Evolutionary conservation across 441 rosid genomes (phyloP), one percentile per base, ranked within the genome.

Genomic region (Populus hybrid): DNA sequence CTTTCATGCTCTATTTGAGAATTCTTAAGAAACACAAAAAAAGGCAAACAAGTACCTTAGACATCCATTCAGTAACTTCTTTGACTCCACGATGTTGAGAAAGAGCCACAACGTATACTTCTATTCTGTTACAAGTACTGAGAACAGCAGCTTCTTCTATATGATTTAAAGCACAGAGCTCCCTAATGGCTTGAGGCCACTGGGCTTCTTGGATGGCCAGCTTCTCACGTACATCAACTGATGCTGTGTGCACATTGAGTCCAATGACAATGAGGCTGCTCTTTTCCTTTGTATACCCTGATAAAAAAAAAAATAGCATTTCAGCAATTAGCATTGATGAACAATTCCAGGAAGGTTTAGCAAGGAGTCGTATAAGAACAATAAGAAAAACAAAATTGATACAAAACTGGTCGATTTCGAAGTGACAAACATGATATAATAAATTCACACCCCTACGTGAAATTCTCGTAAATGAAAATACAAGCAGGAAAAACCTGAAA

Each of bases 61-160:
- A 91, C 97, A 92, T 89, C 95, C 97, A 93, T 73, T 89, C 97
- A 24, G 95, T 92, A 21, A 93, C 98, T 90, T 93, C 97, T 82
- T 87, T 92, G 80, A 92, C 93, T 68, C 97, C 96, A 77, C 98
- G 97, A 63, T 90, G 90, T 80, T 89, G 95, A 69, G 98, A 93
- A 14, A 93, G 81, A 77, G 93, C 95, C 38, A 91, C 87, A 70
- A 89, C 98, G 85, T 93, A 93, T 71, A 91, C 89, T 88, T 93
- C 98, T 89, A 90, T 90, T 32, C 97, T 83, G 86, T 93, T 93
- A 83, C 98, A 93, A 32, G 98, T 93, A 79, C 97, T 90, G 50
- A 93, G 97, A 10, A 93, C 97, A 75, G 98, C 95, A 61, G 95
- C 97, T 86, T 92, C 98, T 74, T 93, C 94, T 28, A 93, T 90